Base-by-base conservation (phyloP, 805 yeast species). In the Myxozyma sirexii region DNA sequence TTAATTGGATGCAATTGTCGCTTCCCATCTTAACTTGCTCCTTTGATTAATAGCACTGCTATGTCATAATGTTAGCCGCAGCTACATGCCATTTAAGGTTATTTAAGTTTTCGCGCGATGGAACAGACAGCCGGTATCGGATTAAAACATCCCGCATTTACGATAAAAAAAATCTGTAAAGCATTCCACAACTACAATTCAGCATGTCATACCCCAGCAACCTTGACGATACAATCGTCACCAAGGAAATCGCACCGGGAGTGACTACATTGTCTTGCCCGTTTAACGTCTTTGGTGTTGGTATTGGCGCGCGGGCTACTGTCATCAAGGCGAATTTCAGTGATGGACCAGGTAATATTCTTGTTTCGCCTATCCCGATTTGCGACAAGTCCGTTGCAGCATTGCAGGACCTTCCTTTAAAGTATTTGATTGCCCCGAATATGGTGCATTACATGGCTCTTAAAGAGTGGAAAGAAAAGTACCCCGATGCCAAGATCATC, bases 391-490 rank as follows among this genome's bases (percentile, higher is more conserved):
- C 48, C 15, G 45, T 35, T 4, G 38, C 15, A 13, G 43, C 44
- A 6, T 23, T 59, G 15, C 62, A 47, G 19, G 57, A 35, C 26
- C 33, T 59, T 10, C 52, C 63, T 1, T 70, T 71, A 39, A 66
- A 59, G 44, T 71, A 70, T 62, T 74, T 84, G 38, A 76, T 87
- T 43, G 77, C 86, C 48, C 90, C 90, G 1, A 88, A 86, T 67
- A 68, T 64, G 33, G 87, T 84, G 63, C 91, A 86, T 68, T 83
- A 87, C 0, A 73, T 86, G 82, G 88, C 86, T 2, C 82, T 85
- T 12, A 68, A 71, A 26, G 79, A 80, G 13, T 81, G 85, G 72
- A 80, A 81, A 68, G 74, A 76, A 19, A 71, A 73, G 55, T 79
- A 74, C 69, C 88, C 89, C 2, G 67, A 75, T 1, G 71, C 82